Conservation (phyloP, 139 green algal genomes). For the Desmodesmus armatus region DNA sequence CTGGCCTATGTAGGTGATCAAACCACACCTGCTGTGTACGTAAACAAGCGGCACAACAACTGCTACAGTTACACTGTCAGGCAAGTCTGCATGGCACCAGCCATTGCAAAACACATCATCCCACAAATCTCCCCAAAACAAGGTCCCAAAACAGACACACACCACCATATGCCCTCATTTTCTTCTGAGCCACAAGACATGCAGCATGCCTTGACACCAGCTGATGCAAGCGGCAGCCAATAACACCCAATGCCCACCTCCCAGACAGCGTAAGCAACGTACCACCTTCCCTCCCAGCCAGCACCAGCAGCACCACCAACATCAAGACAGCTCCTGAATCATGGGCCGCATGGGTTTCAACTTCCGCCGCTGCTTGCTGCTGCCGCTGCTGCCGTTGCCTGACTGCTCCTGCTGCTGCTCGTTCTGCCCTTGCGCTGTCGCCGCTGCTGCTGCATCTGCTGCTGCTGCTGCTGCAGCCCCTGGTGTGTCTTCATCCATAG, state of each 20-base stretch:
- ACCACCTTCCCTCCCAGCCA: neutral
- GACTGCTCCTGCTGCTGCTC: conserved; percentile 4
- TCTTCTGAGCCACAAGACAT: neutral
- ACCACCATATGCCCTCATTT: too few species aligned
- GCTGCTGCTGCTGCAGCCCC: neutral
- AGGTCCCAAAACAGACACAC: too few species aligned
- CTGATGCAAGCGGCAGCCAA: neutral
- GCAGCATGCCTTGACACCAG: neutral
- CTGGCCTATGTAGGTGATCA: too few species aligned
- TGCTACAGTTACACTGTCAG: too few species aligned
- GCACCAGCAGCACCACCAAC: too few species aligned
- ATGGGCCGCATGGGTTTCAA: conserved; percentile 33
- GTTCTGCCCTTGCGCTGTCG: neutral
- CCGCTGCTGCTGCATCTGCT: neutral
- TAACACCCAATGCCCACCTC: too few species aligned
- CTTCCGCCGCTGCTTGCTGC: neutral
- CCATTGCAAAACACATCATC: too few species aligned
- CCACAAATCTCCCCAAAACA: too few species aligned
- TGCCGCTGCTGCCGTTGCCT: conserved; percentile 15
- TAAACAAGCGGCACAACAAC: too few species aligned
- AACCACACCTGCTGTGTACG: too few species aligned
- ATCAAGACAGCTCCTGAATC: conserved; percentile 8
- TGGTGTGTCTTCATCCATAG: neutral
- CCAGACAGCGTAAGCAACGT: neutral
- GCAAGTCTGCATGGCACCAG: too few species aligned